These are phyloP conservation scores for Aspergillus sclerotioniger DNA, from an alignment of 495 filamentous ascomycete genomes.

Conservation along the genomic window DNA sequence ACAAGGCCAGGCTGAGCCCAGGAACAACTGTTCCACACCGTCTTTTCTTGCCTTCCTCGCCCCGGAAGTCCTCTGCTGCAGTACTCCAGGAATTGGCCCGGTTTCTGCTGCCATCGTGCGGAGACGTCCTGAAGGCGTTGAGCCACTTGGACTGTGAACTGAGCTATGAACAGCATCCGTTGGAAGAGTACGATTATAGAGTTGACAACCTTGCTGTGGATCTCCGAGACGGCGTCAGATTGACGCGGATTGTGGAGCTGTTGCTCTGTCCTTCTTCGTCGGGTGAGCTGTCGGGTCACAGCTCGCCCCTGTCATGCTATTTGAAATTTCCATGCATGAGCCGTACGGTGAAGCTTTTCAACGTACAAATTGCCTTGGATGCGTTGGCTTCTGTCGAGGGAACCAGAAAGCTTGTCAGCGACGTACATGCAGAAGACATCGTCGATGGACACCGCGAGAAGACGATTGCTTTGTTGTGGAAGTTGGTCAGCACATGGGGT, in stretches of 20 bases:
- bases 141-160: slow-evolving; percentile 58
- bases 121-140: slow-evolving; percentile 55
- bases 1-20: slow-evolving; percentile 40
- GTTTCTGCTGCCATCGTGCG: slow-evolving; percentile 58
- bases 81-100: slow-evolving; percentile 52
- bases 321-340: slow-evolving; percentile 60
- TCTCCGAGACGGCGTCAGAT: slow-evolving; percentile 60
- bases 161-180: slow-evolving; percentile 50
- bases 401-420: slow-evolving; percentile 29
- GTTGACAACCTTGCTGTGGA: slow-evolving; percentile 64
- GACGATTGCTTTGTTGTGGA: slow-evolving; percentile 62
- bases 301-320: slow-evolving; percentile 53
- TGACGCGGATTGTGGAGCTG: slow-evolving; percentile 60
- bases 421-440: slow-evolving; percentile 58
- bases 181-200: slow-evolving; percentile 58
- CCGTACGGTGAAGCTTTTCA: slow-evolving; percentile 59
- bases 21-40: slow-evolving; percentile 31
- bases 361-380: slow-evolving; percentile 57
- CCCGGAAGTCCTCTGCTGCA: slow-evolving; percentile 54
- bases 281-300: not conserved
- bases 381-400: slow-evolving; percentile 46
- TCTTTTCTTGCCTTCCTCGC: slow-evolving; percentile 49
- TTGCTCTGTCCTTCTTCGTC: slow-evolving; percentile 46
- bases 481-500: slow-evolving; percentile 57
- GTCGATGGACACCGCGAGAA: slow-evolving; percentile 68